A percentile compares a stretch with the other conserved stretches of the same genome.
Conservation (phyloP, 768 basidiomycete species). For the Lactarius sanguifluus region DNA sequence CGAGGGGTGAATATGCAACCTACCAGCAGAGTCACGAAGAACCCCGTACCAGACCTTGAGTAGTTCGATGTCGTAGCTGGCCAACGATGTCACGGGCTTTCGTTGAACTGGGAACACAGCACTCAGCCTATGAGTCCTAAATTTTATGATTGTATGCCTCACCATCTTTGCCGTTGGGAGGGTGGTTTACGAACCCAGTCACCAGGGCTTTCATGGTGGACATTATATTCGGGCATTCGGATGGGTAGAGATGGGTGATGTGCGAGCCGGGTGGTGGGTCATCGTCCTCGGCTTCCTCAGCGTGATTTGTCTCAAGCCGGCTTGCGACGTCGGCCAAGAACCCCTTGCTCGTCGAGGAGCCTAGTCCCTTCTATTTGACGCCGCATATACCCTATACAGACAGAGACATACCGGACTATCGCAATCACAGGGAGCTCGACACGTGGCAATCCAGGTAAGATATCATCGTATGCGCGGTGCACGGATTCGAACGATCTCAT, state of each 20-base stretch:
- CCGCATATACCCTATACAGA: neutral
- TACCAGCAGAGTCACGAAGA: slow-evolving; percentile 34
- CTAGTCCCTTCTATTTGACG: slow-evolving; percentile 5
- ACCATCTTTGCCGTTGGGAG: slow-evolving; percentile 28
- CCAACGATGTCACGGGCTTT: slow-evolving; percentile 51
- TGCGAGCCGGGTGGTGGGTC: slow-evolving; percentile 16
- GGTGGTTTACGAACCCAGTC: slow-evolving; percentile 25
- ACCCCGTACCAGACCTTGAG: slow-evolving; percentile 61
- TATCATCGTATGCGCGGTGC: slow-evolving; percentile 28
- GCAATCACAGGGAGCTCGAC: slow-evolving; percentile 29
- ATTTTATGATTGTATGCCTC: neutral
- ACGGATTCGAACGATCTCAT: slow-evolving; percentile 25
- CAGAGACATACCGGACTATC: slow-evolving; percentile 24
- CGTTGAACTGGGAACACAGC: slow-evolving; percentile 42
- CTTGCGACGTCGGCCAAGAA: slow-evolving; percentile 19
- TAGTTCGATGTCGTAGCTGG: slow-evolving; percentile 59
- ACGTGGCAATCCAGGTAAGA: slow-evolving; percentile 29
- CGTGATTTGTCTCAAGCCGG: slow-evolving; percentile 14
- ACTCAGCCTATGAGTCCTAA: neutral
- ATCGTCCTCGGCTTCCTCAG: slow-evolving; percentile 13
- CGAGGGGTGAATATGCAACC: neutral
- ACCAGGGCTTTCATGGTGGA: slow-evolving; percentile 30
- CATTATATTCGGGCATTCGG: slow-evolving; percentile 28
- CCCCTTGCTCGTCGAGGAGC: slow-evolving; percentile 22
- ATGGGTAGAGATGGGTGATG: slow-evolving; percentile 24